phyloP scores from a whole-genome alignment of 1,284 basidiomycete species.

The Boletus hoseneyae region DNA sequence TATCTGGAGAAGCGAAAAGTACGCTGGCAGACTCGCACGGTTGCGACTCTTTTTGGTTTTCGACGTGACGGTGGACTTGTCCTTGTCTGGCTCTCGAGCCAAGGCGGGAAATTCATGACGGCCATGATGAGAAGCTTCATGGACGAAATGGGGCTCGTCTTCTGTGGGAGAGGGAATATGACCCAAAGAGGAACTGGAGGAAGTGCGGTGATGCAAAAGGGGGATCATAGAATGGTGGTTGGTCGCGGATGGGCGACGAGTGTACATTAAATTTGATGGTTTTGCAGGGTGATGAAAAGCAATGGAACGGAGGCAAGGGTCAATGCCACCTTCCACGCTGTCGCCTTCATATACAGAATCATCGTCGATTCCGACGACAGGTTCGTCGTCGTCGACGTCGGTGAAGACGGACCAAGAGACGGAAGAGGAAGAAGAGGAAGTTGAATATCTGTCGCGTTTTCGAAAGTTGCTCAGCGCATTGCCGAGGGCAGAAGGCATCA shows the following conservation, averaged over 20 bases:
- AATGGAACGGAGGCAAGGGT: conserved; percentile 36
- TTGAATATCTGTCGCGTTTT: conserved; percentile 46
- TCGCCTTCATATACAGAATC: conserved; percentile 38
- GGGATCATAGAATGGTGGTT: conserved; percentile 64
- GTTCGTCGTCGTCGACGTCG: conserved; percentile 57
- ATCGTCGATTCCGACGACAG: conserved; percentile 38
- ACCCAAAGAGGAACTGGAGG: conserved; percentile 42
- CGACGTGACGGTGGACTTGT: conserved; percentile 37
- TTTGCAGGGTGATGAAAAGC: conserved; percentile 34
- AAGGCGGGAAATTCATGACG: conserved; percentile 22
- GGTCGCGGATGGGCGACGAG: conserved; percentile 66
- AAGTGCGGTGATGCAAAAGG: conserved; percentile 50
- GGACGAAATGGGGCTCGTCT: conserved; percentile 41
- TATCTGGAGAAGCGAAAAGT: conserved; percentile 68
- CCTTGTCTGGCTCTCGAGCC: conserved; percentile 32
- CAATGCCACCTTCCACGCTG: conserved; percentile 20
- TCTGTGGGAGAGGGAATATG: conserved; percentile 38
- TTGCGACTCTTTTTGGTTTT: conserved; percentile 56
- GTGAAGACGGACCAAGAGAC: conserved; percentile 55
- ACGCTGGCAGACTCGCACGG: conserved; percentile 71
- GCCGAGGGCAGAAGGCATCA: conserved; percentile 56
- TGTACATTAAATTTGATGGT: conserved; percentile 49
- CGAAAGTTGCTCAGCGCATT: conserved; percentile 44
- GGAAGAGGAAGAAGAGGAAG: conserved; percentile 60
- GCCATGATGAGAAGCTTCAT: conserved; percentile 29